Evolutionary conservation across 2,329 filamentous ascomycete species (phyloP).

Genomic region (Aspergillus ochraceus): DNA sequence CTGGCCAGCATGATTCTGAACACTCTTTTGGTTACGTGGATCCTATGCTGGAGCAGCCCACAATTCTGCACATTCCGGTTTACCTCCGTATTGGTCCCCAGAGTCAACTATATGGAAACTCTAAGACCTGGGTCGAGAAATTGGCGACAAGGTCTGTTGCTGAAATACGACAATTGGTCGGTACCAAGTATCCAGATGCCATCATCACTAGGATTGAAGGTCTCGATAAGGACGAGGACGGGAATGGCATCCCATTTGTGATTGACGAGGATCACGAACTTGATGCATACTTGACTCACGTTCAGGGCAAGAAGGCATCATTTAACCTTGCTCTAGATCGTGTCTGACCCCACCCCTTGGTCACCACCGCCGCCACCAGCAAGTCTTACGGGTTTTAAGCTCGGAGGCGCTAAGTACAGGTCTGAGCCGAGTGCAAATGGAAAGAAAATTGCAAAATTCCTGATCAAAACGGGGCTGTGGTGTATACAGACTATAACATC

Average conservation of each 20-base stretch:
- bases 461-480: neutral
- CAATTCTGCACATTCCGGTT: constrained; percentile 53
- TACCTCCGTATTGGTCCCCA: constrained; percentile 69
- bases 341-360: constrained; percentile 13
- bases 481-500: neutral
- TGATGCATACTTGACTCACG: constrained; percentile 68
- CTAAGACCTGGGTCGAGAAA: constrained; percentile 64
- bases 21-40: constrained; percentile 38
- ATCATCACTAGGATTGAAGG: constrained; percentile 65
- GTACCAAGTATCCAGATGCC: constrained; percentile 60
- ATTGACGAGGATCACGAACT: constrained; percentile 73
- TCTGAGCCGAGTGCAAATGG: too few species aligned
- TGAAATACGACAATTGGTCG: constrained; percentile 64
- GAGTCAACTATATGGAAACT: constrained; percentile 54
- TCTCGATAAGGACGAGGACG: constrained; percentile 60
- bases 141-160: constrained; percentile 58
- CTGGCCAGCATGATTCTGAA: constrained; percentile 34
- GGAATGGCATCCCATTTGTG: constrained; percentile 61
- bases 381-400: neutral
- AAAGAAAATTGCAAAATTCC: neutral
- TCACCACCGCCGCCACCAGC: neutral
- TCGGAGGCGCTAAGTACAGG: too few species aligned
- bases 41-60: constrained; percentile 33
- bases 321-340: constrained; percentile 49
- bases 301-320: constrained; percentile 56